phyloP scores from a whole-genome alignment of 129 eudicot genomes.

The Flaveria sonorensis region DNA sequence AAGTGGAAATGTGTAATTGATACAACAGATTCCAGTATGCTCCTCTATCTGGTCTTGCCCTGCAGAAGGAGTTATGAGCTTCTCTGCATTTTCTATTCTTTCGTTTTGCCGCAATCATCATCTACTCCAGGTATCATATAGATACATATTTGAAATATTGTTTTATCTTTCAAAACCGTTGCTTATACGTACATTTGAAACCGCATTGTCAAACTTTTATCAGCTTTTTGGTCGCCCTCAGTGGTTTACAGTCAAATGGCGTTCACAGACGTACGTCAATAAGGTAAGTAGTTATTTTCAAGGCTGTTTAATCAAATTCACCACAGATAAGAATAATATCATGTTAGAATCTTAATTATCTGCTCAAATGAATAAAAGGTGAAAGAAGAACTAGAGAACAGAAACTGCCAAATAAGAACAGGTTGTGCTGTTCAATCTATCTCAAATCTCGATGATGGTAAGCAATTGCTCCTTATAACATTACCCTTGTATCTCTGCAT shows the following conservation, averaged over 20 bases:
- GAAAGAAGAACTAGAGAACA: constrained; percentile 52
- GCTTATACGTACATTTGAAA: not conserved
- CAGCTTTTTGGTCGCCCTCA: constrained; percentile 96
- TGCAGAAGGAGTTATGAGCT: constrained; percentile 77
- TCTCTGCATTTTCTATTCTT: constrained; percentile 84
- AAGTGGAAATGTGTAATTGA: not conserved
- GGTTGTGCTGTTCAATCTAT: constrained; percentile 54
- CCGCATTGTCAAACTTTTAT: not conserved
- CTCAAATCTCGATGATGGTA: constrained; percentile 58
- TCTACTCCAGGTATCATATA: constrained; percentile 66
- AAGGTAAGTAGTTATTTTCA: constrained; percentile 46
- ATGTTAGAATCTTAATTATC: constrained; percentile 10
- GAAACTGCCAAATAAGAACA: constrained; percentile 65
- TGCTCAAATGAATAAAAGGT: constrained; percentile 41
- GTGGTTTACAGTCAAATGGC: constrained; percentile 91
- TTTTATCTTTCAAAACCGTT: not conserved
- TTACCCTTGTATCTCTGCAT: not conserved
- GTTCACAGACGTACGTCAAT: constrained; percentile 73
- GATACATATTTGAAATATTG: not conserved
- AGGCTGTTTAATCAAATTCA: not conserved
- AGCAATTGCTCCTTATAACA: not conserved
- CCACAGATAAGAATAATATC: not conserved
- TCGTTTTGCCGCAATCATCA: constrained; percentile 92
- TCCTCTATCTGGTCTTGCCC: constrained; percentile 96
- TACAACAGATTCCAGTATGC: constrained; percentile 69